Evolutionary conservation across 1,284 basidiomycete species (phyloP), one percentile per base, ranked within the genome.

Genomic region (Sphagnurus paluster): DNA sequence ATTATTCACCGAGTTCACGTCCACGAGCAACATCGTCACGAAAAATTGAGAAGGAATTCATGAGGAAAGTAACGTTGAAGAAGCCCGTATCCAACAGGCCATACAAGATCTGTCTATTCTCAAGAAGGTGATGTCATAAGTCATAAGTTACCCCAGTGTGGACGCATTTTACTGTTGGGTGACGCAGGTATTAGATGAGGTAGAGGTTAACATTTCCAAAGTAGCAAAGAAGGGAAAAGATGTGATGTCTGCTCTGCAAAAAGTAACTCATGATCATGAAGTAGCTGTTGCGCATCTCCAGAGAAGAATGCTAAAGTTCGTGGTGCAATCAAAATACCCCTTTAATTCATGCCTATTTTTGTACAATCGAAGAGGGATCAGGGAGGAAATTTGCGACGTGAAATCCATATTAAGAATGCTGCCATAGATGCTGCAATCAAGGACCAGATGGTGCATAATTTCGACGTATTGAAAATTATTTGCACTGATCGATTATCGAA

Each of bases 181-280:
- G 25, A 20, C 21, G 33, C 51, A 82, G 80, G 61, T 62, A 4
- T 65, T 62, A 2, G 58, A 62, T 10, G 75, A 77, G 49, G 75
- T 76, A 1, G 68, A 72, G 39, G 68, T 68, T 48, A 49, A 58
- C 6, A 61, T 79, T 25, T 71, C 71, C 37, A 80, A 77, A 57
- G 61, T 74, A 39, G 68, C 74, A 48, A 69, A 71, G 50, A 65
- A 70, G 49, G 79, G 82, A 56, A 67, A 72, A 42, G 66, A 66
- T 30, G 64, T 70, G n/a, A 67, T 69, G 32, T 68, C 69, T 40
- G 65, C 65, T 19, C 59, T 80, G 34, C 71, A 76, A 55, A 69
- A 76, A 41, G 78, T 75, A 4, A 68, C 70, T 10, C 71, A 78
- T 44, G 58, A 66, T 5, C 78, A 82, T 53, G 76, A 82, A 19